Percentiles rank a stretch among this genome's conserved stretches.
Conservation (phyloP, 768 basidiomycete species). For the Serendipita sp. region DNA sequence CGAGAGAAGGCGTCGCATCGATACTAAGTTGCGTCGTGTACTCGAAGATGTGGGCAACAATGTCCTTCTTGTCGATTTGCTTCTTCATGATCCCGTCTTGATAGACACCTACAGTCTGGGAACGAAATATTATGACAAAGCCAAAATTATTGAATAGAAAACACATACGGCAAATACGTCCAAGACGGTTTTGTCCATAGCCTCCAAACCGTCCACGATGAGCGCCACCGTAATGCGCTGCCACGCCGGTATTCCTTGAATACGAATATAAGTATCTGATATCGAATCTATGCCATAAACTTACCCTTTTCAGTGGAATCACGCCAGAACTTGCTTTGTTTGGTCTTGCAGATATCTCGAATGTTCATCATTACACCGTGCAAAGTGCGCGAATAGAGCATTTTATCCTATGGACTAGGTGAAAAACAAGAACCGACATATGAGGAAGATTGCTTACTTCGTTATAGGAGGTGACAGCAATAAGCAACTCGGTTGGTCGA, state of each 20-base stretch:
- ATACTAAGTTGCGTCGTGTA: constrained; percentile 95
- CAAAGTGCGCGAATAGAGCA: constrained; percentile 37
- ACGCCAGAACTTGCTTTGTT: constrained; percentile 85
- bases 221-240: constrained; percentile 81
- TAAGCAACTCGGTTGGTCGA: constrained; percentile 81
- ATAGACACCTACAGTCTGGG: constrained; percentile 64
- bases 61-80: constrained; percentile 46
- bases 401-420: constrained; percentile 19
- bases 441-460: constrained; percentile 83
- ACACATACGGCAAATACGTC: constrained; percentile 16
- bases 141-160: constrained; percentile 20
- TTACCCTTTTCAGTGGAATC: constrained; percentile 63
- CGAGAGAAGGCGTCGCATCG: constrained; percentile 75
- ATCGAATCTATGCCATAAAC: not conserved
- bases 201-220: constrained; percentile 81
- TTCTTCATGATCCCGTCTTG: constrained; percentile 95
- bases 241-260: constrained; percentile 52
- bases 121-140: constrained; percentile 67
- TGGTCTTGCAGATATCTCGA: constrained; percentile 91
- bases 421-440: constrained; percentile 3
- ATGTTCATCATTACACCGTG: constrained; percentile 98
- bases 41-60: constrained; percentile 92
- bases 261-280: not conserved
- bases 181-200: constrained; percentile 67
- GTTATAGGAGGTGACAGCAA: constrained; percentile 87